phyloP scores from a whole-genome alignment of 345 rosid genomes.

The Hirschfeldia incana region DNA sequence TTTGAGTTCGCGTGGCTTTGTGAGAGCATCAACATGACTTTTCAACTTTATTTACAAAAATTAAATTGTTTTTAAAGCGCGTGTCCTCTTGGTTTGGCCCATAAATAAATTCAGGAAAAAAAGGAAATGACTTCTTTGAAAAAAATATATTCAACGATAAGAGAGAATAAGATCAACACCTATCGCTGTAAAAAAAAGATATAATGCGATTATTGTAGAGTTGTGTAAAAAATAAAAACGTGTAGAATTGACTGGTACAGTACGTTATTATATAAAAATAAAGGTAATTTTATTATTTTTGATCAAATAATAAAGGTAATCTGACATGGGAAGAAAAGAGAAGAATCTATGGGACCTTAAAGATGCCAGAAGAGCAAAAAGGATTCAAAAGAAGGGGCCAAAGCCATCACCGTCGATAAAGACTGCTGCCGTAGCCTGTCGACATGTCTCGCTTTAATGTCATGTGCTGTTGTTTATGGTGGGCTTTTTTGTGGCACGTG shows the following conservation, averaged over 20 bases:
- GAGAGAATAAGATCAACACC: not conserved
- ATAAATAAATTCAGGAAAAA: not conserved
- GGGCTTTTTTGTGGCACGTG: not conserved
- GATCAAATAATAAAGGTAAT: too few species aligned
- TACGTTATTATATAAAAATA: not conserved
- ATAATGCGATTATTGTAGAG: not conserved
- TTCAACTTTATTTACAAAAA: not conserved
- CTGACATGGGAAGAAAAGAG: not conserved
- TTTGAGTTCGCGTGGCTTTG: not conserved
- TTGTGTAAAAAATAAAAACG: not conserved
- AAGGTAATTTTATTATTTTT: too few species aligned
- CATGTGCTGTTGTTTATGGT: not conserved
- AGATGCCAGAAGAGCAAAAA: not conserved
- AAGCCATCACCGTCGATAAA: not conserved
- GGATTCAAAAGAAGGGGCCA: not conserved
- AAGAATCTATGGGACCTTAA: not conserved
- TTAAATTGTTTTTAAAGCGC: not conserved
- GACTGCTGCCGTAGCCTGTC: not conserved
- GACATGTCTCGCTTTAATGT: not conserved
- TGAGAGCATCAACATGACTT: not conserved
- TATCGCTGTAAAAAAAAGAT: not conserved
- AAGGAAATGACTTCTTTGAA: not conserved
- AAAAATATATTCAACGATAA: not conserved
- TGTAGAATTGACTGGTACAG: not conserved
- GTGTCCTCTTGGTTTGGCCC: not conserved